Conservation (phyloP, 73 alveolate species). For the Paramecium sonneborni region DNA sequence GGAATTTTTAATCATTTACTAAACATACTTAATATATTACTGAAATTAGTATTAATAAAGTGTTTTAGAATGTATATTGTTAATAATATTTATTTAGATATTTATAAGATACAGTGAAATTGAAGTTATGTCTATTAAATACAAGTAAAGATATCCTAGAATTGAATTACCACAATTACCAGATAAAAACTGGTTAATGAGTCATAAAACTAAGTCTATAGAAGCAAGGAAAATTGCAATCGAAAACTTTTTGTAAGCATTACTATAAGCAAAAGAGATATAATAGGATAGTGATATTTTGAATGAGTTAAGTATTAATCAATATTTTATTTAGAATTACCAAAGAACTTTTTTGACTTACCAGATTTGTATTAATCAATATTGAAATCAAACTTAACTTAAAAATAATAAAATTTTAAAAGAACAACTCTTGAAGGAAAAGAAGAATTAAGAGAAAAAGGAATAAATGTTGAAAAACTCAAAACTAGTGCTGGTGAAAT, state of each 20-base stretch:
- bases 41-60: conserved; percentile 27
- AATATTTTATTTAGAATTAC: background rate
- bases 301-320: background rate
- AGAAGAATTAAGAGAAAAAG: conserved; percentile 38
- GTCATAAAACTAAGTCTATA: conserved; percentile 32
- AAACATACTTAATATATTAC: conserved; percentile 39
- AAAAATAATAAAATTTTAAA: background rate
- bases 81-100: background rate
- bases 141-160: background rate
- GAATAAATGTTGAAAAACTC: background rate
- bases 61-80: conserved; percentile 12
- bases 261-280: background rate
- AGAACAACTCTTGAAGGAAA: background rate
- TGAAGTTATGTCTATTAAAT: background rate
- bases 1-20: background rate
- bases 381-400: background rate
- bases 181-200: background rate
- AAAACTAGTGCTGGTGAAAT: conserved; percentile 45
- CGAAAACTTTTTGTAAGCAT: conserved; percentile 14
- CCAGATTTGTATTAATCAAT: conserved; percentile 6
- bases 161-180: conserved; percentile 32
- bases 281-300: background rate
- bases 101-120: conserved; percentile 45
- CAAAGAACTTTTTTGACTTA: background rate
- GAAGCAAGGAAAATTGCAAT: conserved; percentile 40